A percentile compares a stretch with the other conserved stretches of the same genome.
Conservation (phyloP, 148 eudicot species). For the Cornus florida region DNA sequence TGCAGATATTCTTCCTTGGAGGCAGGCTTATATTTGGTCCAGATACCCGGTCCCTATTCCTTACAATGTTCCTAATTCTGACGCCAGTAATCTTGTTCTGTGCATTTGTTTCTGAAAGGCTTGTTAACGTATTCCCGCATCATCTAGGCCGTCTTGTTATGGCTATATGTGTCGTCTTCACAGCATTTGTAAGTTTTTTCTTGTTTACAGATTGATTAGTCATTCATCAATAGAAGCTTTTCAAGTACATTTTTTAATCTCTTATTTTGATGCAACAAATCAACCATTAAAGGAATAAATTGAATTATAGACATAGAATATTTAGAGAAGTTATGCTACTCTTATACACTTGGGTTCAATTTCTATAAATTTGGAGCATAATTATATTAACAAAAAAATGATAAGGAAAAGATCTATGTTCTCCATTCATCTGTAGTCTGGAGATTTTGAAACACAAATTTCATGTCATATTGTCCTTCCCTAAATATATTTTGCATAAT, state of each 20-base stretch:
- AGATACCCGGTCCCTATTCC: constrained; percentile 26
- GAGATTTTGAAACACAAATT: background rate
- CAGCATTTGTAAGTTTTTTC: constrained; percentile 20
- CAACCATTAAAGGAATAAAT: background rate
- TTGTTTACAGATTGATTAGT: constrained; percentile 7
- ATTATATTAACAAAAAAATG: too few relatives aligned
- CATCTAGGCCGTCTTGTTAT: constrained; percentile 17
- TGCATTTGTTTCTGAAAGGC: constrained; percentile 17
- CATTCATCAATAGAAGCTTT: background rate
- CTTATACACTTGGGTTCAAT: background rate
- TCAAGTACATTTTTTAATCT: background rate
- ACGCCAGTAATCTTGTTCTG: constrained; percentile 29
- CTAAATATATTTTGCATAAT: background rate
- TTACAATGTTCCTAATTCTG: constrained; percentile 25
- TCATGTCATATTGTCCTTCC: background rate
- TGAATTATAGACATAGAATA: background rate
- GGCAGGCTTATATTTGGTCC: constrained; percentile 43
- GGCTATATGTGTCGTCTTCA: constrained; percentile 18
- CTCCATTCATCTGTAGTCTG: background rate
- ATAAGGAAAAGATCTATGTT: background rate
- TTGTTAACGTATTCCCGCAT: constrained; percentile 15
- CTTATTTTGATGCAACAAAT: background rate
- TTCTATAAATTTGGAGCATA: too few relatives aligned
- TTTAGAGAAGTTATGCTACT: background rate
- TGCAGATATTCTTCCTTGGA: constrained; percentile 36